Evolutionary conservation across 345 rosid genomes (phyloP).

Genomic region (Acer saccharum): DNA sequence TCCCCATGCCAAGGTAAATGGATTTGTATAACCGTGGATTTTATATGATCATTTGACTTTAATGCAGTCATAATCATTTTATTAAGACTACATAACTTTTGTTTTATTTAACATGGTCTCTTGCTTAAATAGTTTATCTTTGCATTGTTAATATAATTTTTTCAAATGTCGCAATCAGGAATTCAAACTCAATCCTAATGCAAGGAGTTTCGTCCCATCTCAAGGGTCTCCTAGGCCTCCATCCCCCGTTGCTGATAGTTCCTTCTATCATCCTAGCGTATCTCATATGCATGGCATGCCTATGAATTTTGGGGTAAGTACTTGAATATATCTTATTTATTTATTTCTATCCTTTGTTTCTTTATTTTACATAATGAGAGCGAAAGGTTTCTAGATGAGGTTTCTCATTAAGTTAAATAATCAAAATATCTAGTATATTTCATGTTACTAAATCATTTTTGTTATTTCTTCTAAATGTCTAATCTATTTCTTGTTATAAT

Average conservation of each 20-base stretch:
- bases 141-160: background rate
- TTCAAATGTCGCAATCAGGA: slow-evolving; percentile 52
- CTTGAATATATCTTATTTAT: background rate
- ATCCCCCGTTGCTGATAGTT: slow-evolving; percentile 63
- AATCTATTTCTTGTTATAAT: background rate
- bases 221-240: slow-evolving; percentile 57
- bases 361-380: background rate
- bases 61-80: background rate
- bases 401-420: background rate
- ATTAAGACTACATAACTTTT: background rate
- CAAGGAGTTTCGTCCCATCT: slow-evolving; percentile 78
- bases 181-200: slow-evolving; percentile 91
- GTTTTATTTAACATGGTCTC: background rate
- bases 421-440: background rate
- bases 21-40: slow-evolving; percentile 6
- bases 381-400: background rate
- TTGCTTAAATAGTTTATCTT: background rate
- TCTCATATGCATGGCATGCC: slow-evolving; percentile 79
- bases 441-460: too few relatives aligned
- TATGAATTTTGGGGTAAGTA: slow-evolving; percentile 71
- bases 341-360: background rate
- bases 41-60: background rate
- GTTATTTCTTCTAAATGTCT: background rate
- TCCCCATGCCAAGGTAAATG: slow-evolving; percentile 81
- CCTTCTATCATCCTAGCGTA: slow-evolving; percentile 61